phyloP scores from a whole-genome alignment of 768 basidiomycete species.

The Phanerochaete sordida region DNA sequence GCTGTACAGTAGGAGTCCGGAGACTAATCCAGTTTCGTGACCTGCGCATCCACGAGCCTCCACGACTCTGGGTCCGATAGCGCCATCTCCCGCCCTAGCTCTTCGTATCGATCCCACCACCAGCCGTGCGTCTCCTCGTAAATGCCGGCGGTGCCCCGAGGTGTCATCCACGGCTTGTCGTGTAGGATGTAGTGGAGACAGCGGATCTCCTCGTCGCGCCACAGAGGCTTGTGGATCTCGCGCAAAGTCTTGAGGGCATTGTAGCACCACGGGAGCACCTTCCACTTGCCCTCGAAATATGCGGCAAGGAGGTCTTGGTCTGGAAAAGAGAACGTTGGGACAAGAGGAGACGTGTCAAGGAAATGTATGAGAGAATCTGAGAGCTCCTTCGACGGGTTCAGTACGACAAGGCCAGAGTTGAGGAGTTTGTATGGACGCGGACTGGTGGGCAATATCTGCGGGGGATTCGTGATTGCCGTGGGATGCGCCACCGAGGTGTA shows the following conservation, averaged over 20 bases:
- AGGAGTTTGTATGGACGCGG: constrained; percentile 80
- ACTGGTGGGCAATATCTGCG: constrained; percentile 35
- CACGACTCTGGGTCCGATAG: constrained; percentile 42
- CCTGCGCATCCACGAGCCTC: constrained; percentile 48
- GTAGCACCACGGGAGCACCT: constrained; percentile 79
- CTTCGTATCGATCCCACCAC: constrained; percentile 76
- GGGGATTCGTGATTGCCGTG: constrained; percentile 44
- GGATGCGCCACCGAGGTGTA: constrained; percentile 54
- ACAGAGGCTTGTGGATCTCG: constrained; percentile 64
- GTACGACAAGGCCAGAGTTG: constrained; percentile 87
- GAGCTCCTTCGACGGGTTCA: constrained; percentile 65
- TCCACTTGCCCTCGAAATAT: constrained; percentile 77
- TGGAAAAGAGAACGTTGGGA: constrained; percentile 66
- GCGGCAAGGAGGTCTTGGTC: constrained; percentile 91
- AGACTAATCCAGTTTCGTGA: constrained; percentile 29
- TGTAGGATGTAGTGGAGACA: constrained; percentile 85
- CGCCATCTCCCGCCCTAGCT: constrained; percentile 39
- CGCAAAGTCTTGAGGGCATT: constrained; percentile 92
- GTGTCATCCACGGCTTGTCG: constrained; percentile 82
- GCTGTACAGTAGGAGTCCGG: background rate
- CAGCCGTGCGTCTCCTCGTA: constrained; percentile 57
- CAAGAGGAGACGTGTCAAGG: constrained; percentile 51
- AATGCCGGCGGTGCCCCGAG: constrained; percentile 37
- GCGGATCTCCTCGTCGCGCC: constrained; percentile 83
- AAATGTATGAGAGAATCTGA: constrained; percentile 51